Conservation (phyloP, 352 stramenopile species). For the Pythium utonaiense region DNA sequence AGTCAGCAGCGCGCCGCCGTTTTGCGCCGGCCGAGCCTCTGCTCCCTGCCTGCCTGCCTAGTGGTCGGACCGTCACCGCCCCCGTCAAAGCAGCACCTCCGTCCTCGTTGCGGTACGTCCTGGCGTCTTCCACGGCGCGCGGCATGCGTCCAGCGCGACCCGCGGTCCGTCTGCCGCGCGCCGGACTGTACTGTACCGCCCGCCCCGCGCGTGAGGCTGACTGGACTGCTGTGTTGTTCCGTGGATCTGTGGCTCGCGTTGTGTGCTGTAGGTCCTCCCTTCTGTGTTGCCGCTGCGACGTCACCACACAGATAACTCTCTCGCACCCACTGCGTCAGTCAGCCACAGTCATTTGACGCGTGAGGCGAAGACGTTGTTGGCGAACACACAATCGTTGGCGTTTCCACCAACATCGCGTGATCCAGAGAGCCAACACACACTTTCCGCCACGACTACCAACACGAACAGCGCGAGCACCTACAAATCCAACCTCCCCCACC, state of each 20-base stretch:
- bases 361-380: too few species aligned
- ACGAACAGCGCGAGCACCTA: neutral
- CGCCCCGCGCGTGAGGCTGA: neutral
- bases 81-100: neutral
- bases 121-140: neutral
- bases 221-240: neutral
- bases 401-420: neutral
- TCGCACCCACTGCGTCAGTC: too few species aligned
- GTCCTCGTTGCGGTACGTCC: neutral
- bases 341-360: slow-evolving; percentile 1
- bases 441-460: neutral
- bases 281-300: neutral
- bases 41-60: too few species aligned
- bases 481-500: neutral
- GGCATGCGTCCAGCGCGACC: neutral
- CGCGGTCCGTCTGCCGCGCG: neutral
- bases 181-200: neutral
- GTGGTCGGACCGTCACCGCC: neutral
- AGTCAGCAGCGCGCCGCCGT: slow-evolving; percentile 5
- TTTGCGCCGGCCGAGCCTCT: neutral
- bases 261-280: too few species aligned
- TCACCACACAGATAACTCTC: neutral
- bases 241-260: neutral
- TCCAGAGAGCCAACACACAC: neutral
- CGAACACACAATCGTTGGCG: too few species aligned